Evolutionary conservation across 2,329 filamentous ascomycete genomes (phyloP).

Genomic region (Fusarium chlamydosporum): DNA sequence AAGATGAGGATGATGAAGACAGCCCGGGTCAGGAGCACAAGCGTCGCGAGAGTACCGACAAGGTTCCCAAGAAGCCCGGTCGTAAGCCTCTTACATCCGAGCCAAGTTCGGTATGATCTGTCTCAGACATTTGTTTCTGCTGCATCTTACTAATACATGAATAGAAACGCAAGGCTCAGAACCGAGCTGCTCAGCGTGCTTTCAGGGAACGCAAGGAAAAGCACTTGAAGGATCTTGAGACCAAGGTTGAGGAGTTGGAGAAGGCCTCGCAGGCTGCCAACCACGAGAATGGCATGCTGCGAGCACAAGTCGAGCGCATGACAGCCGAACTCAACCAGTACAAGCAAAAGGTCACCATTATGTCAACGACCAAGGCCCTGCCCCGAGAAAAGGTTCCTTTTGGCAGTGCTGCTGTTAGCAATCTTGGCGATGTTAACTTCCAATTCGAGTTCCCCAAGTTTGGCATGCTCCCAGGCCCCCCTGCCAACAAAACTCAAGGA

Average conservation of each 20-base stretch:
- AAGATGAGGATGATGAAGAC: constrained; percentile 76
- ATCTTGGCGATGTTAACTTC: constrained; percentile 82
- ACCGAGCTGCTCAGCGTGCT: constrained; percentile 90
- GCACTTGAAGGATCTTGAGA: constrained; percentile 87
- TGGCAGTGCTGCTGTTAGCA: constrained; percentile 66
- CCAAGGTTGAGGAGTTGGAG: constrained; percentile 80
- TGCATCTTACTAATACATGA: constrained; percentile 27
- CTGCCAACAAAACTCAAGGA: constrained; percentile 49
- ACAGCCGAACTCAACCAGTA: constrained; percentile 90
- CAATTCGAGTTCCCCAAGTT: constrained; percentile 98
- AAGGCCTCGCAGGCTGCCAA: constrained; percentile 86
- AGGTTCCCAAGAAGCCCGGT: constrained; percentile 93
- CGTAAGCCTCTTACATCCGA: constrained; percentile 96
- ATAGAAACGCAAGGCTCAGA: constrained; percentile 96
- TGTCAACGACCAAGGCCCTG: constrained; percentile 56
- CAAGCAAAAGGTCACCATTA: constrained; percentile 83
- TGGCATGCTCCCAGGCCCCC: constrained; percentile 75
- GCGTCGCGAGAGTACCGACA: constrained; percentile 85
- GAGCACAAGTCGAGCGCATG: constrained; percentile 89
- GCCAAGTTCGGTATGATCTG: constrained; percentile 86
- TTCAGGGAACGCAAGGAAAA: constrained; percentile 97
- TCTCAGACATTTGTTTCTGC: background rate
- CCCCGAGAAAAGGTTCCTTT: constrained; percentile 59
- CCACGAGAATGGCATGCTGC: constrained; percentile 86
- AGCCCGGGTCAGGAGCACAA: constrained; percentile 67